Evolutionary conservation across 2,329 filamentous ascomycete species (phyloP), one percentile per base, ranked within the genome.

Genomic region (Neodidymelliopsis sp.): DNA sequence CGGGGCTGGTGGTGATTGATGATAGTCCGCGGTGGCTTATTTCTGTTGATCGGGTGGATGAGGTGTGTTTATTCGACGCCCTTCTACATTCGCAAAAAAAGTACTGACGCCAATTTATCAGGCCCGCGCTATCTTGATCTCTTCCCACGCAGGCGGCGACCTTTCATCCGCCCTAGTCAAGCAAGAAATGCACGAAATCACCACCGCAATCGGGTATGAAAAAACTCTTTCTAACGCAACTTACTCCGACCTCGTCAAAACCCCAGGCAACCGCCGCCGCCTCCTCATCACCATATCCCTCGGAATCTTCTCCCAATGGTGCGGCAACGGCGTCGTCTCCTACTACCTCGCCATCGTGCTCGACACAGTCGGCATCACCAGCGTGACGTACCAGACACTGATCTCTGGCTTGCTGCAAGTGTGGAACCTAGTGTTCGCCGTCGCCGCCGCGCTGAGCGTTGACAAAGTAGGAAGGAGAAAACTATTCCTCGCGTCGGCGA

Each of bases 11-110:
- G 6, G 58, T 68, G 19, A 63, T 64, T 46, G 65, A 69, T 53
- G 46, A 72, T 70, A 53, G 62, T 68, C 33, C 79, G 6, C 56
- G 81, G 11, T 76, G 78, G 4, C 64, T 81, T 29, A 74, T 82
- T 5, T 66, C 81, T 1, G 76, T 76, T 6, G 80, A 79, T 2
- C 13, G 40, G 10, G 13, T 80, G 40, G 77, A 81, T 2, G 49
- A 63, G 30, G 40, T 44, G n/a, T 6, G 34, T 27, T 9, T 4
- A 11, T 41, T 9, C 15, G 41, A 35, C 41, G 6, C 49, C n/a
- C n/a, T n/a, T n/a, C n/a, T n/a, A n/a, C n/a, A n/a, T n/a, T n/a
- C n/a, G n/a, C n/a, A n/a, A n/a, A n/a, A n/a, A n/a, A n/a, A 53
- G 0, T 56, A 63, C 10, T 63, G 60, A 16, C 72, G 67, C 39